Percentiles rank a stretch among this genome's conserved stretches.
Evolutionary conservation across 2,329 filamentous ascomycete genomes (phyloP).

Genomic region (Paramyrothecium sp.): DNA sequence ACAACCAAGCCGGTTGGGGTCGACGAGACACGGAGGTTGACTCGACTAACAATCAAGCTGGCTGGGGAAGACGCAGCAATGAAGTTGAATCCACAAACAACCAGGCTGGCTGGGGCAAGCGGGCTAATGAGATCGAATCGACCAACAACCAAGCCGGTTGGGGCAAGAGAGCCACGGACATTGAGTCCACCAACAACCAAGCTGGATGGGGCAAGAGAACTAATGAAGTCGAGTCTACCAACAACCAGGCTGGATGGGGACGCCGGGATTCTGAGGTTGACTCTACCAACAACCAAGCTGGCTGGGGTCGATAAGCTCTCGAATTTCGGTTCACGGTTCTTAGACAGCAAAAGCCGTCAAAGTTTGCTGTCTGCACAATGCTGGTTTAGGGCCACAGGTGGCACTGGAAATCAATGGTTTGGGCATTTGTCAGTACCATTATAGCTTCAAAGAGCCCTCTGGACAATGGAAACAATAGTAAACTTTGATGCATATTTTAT

Average conservation of each 20-base stretch:
- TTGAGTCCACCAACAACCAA: background rate
- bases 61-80: background rate
- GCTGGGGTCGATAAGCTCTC: background rate
- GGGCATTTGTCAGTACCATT: too few species aligned
- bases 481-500: too few species aligned
- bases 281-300: background rate
- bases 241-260: background rate
- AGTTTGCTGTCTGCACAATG: too few species aligned
- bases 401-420: too few species aligned
- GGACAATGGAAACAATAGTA: too few species aligned
- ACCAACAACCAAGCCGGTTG: conserved; percentile 11
- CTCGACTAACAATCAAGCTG: conserved; percentile 3
- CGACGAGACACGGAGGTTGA: background rate
- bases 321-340: too few species aligned
- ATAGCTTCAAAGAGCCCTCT: too few species aligned
- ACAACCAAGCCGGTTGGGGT: conserved; percentile 1
- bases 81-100: conserved; percentile 11
- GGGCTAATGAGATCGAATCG: conserved; percentile 4
- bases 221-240: background rate
- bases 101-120: conserved; percentile 10
- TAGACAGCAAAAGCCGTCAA: too few species aligned
- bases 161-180: conserved; percentile 3
- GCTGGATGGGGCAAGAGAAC: background rate
- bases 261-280: background rate
- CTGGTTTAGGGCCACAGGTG: too few species aligned